Evolutionary conservation across 2,329 filamentous ascomycete species (phyloP).

Genomic region (Rutstroemia sp.): DNA sequence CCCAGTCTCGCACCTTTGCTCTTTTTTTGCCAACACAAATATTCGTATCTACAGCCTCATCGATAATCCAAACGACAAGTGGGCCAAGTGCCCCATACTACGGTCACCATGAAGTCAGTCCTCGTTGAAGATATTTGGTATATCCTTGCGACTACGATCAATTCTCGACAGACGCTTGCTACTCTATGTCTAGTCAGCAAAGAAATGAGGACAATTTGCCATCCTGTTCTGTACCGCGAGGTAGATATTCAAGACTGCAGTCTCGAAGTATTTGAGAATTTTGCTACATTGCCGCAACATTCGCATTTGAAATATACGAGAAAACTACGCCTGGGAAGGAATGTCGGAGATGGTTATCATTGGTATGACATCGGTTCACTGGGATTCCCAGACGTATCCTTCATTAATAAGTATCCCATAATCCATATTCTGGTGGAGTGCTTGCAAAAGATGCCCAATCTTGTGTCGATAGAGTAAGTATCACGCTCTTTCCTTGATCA

Average conservation of each 20-base stretch:
- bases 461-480: background rate
- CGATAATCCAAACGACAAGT: no score
- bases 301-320: background rate
- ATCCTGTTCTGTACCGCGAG: background rate
- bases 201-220: background rate
- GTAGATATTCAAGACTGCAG: background rate
- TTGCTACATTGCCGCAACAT: background rate
- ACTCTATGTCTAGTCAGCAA: background rate
- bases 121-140: slow-evolving; percentile 6
- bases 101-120: no score
- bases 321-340: background rate
- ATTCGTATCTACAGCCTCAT: no score
- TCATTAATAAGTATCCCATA: no score
- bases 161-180: background rate
- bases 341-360: background rate
- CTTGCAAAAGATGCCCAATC: background rate
- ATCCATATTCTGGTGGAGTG: background rate
- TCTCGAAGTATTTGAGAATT: background rate
- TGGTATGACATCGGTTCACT: background rate
- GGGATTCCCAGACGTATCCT: background rate
- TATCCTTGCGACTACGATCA: background rate
- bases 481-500: background rate
- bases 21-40: no score
- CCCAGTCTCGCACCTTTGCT: no score
- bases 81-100: no score